These are phyloP conservation scores for Erodium moschatum DNA, from an alignment of 441 rosid species.

Conservation along the genomic window DNA sequence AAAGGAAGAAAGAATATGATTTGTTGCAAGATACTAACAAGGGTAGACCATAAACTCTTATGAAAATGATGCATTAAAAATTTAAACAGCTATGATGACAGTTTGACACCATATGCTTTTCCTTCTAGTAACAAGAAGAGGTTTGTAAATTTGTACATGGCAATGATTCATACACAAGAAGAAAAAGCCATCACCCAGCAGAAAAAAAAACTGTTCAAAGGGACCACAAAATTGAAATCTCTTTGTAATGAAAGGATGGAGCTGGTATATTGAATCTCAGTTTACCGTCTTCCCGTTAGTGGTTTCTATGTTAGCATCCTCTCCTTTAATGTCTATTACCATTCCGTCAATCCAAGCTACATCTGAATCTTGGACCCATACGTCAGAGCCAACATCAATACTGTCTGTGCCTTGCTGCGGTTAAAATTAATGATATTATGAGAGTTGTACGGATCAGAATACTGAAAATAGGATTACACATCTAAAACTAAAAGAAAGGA, in stretches of 20 bases:
- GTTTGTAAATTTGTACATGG: background rate
- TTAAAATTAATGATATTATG: background rate
- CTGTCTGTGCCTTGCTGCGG: constrained; percentile 62
- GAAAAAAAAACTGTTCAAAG: background rate
- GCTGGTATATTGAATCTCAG: background rate
- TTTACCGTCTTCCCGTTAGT: constrained; percentile 52
- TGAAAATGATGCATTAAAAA: background rate
- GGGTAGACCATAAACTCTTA: background rate
- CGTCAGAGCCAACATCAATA: constrained; percentile 74
- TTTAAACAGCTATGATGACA: background rate
- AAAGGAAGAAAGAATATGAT: background rate
- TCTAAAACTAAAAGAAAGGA: background rate
- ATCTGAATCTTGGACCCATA: constrained; percentile 78
- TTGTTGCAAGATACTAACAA: background rate
- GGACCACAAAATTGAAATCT: background rate
- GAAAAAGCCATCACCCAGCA: background rate
- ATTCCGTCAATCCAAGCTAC: constrained; percentile 75
- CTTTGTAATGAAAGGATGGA: background rate
- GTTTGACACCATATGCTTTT: background rate
- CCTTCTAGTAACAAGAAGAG: background rate
- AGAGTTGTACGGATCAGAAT: background rate
- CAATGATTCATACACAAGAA: background rate
- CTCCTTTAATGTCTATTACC: constrained; percentile 59
- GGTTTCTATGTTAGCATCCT: constrained; percentile 43
- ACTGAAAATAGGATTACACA: background rate